These are phyloP conservation scores for Suhomyces wounanorum DNA, from an alignment of 1,139 yeast genomes.

Conservation along the genomic window DNA sequence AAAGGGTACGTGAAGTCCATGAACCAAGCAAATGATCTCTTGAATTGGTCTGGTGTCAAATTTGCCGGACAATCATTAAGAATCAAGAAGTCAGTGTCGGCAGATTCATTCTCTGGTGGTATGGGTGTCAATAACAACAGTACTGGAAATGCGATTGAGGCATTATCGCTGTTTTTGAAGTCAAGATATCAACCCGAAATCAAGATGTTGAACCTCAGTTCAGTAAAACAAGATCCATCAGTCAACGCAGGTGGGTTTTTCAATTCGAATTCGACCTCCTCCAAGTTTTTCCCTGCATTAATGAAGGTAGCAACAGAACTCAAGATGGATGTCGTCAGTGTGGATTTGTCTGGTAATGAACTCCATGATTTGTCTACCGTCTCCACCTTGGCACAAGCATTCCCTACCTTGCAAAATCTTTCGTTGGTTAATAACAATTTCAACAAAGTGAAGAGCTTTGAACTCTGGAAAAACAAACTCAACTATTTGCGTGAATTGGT, in stretches of 20 bases:
- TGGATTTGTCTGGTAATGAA: constrained; percentile 73
- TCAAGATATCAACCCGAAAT: constrained; percentile 66
- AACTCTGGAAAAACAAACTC: constrained; percentile 78
- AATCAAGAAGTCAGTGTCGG: constrained; percentile 45
- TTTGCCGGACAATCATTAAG: constrained; percentile 76
- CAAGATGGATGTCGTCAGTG: constrained; percentile 62
- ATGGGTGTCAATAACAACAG: constrained; percentile 17
- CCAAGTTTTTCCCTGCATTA: constrained; percentile 89
- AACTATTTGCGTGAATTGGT: constrained; percentile 73
- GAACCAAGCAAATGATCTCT: constrained; percentile 59
- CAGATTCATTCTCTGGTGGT: constrained; percentile 22
- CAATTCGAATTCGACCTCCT: constrained; percentile 54
- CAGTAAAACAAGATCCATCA: constrained; percentile 64
- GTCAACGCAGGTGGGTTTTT: constrained; percentile 68
- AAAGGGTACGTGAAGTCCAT: constrained; percentile 58
- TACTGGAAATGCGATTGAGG: constrained; percentile 52
- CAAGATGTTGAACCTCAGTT: constrained; percentile 71
- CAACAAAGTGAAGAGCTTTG: constrained; percentile 58
- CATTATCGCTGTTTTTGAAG: constrained; percentile 61
- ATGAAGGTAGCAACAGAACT: constrained; percentile 75
- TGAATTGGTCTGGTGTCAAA: constrained; percentile 70
- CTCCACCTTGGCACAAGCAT: constrained; percentile 68
- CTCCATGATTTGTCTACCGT: constrained; percentile 63
- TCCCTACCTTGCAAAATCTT: constrained; percentile 74
- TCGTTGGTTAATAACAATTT: constrained; percentile 79